Evolutionary conservation across 306 rosid species (phyloP).

Genomic region (Ochetophila trinervis): DNA sequence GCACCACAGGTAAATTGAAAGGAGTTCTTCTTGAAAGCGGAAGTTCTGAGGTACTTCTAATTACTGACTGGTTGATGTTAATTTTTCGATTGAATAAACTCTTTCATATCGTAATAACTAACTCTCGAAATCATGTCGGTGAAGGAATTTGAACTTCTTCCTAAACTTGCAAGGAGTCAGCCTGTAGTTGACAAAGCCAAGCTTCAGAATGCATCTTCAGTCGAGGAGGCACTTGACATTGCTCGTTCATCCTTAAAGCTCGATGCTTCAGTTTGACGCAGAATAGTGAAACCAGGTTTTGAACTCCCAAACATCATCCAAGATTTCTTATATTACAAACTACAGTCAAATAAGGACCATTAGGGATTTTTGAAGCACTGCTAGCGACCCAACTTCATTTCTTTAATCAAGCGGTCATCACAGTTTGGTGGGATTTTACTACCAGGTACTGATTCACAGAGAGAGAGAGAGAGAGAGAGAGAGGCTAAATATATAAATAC

Average conservation of each 20-base stretch:
- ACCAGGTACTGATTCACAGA: not conserved
- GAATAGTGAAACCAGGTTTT: not conserved
- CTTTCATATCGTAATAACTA: not conserved
- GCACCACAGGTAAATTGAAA: slow-evolving; percentile 67
- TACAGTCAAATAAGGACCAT: slow-evolving; percentile 22
- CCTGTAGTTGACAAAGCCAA: slow-evolving; percentile 67
- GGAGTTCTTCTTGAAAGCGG: slow-evolving; percentile 95
- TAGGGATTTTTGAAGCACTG: not conserved
- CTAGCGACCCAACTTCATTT: not conserved
- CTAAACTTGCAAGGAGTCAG: slow-evolving; percentile 76
- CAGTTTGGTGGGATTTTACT: not conserved
- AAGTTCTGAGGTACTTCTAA: slow-evolving; percentile 65
- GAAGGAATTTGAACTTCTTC: slow-evolving; percentile 89
- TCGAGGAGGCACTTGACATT: slow-evolving; percentile 76
- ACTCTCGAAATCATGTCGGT: not conserved
- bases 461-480: slow-evolving; percentile 12
- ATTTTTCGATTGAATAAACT: not conserved
- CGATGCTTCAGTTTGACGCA: slow-evolving; percentile 34
- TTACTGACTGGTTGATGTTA: not conserved
- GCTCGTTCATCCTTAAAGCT: slow-evolving; percentile 47
- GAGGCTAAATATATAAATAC: too few relatives aligned
- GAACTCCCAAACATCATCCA: slow-evolving; percentile 7
- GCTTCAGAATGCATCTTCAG: slow-evolving; percentile 75
- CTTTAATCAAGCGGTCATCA: not conserved
- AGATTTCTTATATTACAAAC: slow-evolving; percentile 19